A percentile compares a stretch with the other conserved stretches of the same genome.
Conservation (phyloP, 768 basidiomycete species). For the Naematelia aurantialba region DNA sequence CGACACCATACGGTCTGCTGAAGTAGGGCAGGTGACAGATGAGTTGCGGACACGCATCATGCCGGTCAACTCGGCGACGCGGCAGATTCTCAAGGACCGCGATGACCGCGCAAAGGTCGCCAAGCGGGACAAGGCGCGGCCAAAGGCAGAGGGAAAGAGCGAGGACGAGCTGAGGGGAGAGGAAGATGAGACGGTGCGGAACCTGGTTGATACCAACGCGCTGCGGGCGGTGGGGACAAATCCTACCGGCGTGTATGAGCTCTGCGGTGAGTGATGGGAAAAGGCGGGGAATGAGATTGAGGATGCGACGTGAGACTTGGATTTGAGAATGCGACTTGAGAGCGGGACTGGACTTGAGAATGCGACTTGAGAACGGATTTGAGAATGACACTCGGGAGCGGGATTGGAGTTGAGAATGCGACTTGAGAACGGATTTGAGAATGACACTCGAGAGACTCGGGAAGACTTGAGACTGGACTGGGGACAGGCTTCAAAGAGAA, state of each 20-base stretch:
- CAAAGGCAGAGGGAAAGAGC: slow-evolving; percentile 49
- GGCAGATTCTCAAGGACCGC: slow-evolving; percentile 78
- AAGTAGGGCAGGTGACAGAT: slow-evolving; percentile 56
- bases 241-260: slow-evolving; percentile 78
- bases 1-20: neutral
- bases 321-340: too few relatives aligned
- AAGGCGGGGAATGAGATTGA: too few relatives aligned
- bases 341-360: too few relatives aligned
- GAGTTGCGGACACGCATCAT: slow-evolving; percentile 69
- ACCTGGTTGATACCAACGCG: slow-evolving; percentile 56
- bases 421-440: too few relatives aligned
- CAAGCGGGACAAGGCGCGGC: slow-evolving; percentile 61
- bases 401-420: too few relatives aligned
- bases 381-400: too few relatives aligned
- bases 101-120: slow-evolving; percentile 75
- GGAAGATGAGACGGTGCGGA: slow-evolving; percentile 65
- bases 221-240: slow-evolving; percentile 71
- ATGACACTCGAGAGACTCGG: too few relatives aligned
- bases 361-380: too few relatives aligned
- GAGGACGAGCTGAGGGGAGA: slow-evolving; percentile 63
- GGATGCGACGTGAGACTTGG: too few relatives aligned
- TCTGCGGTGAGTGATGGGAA: slow-evolving; percentile 64
- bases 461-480: too few relatives aligned
- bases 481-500: too few relatives aligned
- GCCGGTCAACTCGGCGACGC: slow-evolving; percentile 67